Percentiles rank a stretch among this genome's conserved stretches.
phyloP scores from a whole-genome alignment of 306 rosid species.

The Quercus ilex region DNA sequence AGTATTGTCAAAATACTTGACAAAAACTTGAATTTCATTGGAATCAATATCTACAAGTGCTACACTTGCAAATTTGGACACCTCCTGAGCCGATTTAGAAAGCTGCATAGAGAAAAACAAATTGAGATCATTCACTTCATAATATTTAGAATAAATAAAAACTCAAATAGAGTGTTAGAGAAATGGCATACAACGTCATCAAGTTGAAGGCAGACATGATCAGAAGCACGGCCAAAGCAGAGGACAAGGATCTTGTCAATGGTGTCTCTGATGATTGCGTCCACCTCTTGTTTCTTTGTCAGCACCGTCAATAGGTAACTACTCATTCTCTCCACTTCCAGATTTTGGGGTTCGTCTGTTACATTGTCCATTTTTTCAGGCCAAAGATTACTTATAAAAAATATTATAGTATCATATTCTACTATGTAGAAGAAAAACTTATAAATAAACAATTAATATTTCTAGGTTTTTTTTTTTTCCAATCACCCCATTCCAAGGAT shows the following conservation, averaged over 20 bases:
- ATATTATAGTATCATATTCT: too few species aligned
- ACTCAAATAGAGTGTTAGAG: background rate
- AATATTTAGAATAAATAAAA: background rate
- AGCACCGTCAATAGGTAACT: too few species aligned
- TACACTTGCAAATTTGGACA: constrained; percentile 75
- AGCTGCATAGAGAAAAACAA: constrained; percentile 38
- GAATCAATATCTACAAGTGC: constrained; percentile 77
- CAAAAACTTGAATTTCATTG: constrained; percentile 63
- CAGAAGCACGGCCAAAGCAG: constrained; percentile 71
- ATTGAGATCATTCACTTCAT: too few species aligned
- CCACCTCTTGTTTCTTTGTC: constrained; percentile 56
- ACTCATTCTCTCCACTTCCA: too few species aligned
- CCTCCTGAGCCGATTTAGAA: constrained; percentile 60
- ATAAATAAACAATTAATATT: too few species aligned
- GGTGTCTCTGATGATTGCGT: constrained; percentile 67
- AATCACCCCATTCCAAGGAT: too few species aligned
- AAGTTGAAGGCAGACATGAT: constrained; percentile 55
- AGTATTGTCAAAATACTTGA: constrained; percentile 72
- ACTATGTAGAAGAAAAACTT: too few species aligned
- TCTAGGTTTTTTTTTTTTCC: too few species aligned
- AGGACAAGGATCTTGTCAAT: constrained; percentile 65
- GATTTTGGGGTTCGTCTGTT: too few species aligned
- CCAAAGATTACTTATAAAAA: too few species aligned
- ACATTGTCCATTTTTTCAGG: too few species aligned
- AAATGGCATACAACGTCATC: constrained; percentile 55